A percentile compares a stretch with the other conserved stretches of the same genome.
These are phyloP conservation scores for Mercurialis annua DNA, from an alignment of 345 rosid species.

Conservation along the genomic window DNA sequence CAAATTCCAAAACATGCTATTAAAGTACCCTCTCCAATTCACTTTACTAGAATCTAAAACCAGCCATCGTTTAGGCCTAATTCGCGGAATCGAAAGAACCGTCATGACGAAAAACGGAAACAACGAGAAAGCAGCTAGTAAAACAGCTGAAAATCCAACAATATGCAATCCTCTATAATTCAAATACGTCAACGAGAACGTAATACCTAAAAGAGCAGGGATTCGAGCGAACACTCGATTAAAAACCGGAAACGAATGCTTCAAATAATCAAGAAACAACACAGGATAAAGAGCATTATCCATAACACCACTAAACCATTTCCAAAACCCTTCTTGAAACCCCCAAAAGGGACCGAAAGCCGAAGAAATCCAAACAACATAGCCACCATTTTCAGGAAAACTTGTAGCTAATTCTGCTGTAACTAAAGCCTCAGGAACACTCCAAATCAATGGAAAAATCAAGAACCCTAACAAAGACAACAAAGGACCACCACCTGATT, in stretches of 20 bases:
- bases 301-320: conserved; percentile 97
- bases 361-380: conserved; percentile 85
- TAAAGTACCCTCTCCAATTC: conserved; percentile 87
- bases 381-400: conserved; percentile 92
- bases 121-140: conserved; percentile 67
- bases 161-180: conserved; percentile 83
- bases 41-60: conserved; percentile 56
- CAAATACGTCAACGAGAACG: conserved; percentile 71
- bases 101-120: conserved; percentile 72
- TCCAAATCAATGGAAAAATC: conserved; percentile 84
- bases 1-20: conserved; percentile 92
- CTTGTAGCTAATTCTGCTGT: conserved; percentile 94
- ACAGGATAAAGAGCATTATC: conserved; percentile 95
- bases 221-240: conserved; percentile 56
- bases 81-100: conserved; percentile 58
- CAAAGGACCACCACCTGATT: conserved; percentile 87
- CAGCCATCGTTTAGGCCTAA: conserved; percentile 69
- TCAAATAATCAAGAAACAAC: conserved; percentile 81
- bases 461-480: conserved; percentile 75
- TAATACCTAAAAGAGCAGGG: conserved; percentile 71
- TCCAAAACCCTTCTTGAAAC: conserved; percentile 93
- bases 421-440: conserved; percentile 82
- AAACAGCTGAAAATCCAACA: conserved; percentile 78
- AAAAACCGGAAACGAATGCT: conserved; percentile 73
- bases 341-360: conserved; percentile 97